Conservation (phyloP, 768 basidiomycete genomes). For the Phylloporus arenicola region DNA sequence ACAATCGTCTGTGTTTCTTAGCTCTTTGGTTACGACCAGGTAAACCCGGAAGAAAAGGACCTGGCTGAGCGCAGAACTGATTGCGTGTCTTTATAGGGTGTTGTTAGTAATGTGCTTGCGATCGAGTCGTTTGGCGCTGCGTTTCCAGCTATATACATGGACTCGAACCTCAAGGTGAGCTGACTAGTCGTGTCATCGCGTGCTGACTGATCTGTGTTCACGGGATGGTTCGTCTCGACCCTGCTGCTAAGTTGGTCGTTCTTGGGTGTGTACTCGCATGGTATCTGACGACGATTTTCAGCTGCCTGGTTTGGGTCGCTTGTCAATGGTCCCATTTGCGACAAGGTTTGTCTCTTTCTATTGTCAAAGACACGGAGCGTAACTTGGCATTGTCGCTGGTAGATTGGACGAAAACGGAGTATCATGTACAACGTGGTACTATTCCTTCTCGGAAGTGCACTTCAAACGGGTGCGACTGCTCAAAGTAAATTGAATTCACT, state of each 20-base stretch:
- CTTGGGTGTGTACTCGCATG: neutral
- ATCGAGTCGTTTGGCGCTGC: conserved; percentile 32
- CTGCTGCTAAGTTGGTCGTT: conserved; percentile 22
- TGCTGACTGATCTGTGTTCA: neutral
- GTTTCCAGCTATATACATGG: conserved; percentile 28
- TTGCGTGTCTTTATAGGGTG: conserved; percentile 16
- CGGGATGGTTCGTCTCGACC: conserved; percentile 32
- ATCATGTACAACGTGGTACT: conserved; percentile 26
- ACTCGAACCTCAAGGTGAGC: conserved; percentile 23
- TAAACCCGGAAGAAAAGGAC: neutral
- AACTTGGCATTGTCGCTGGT: neutral
- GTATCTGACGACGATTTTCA: conserved; percentile 11
- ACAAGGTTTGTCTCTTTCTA: conserved; percentile 15
- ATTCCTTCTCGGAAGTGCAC: conserved; percentile 28
- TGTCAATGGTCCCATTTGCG: conserved; percentile 28
- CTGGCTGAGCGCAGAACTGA: neutral
- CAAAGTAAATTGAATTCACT: conserved; percentile 4
- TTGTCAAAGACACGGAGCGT: neutral
- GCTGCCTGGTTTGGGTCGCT: conserved; percentile 30
- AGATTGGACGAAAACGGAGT: conserved; percentile 27
- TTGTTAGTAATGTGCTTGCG: conserved; percentile 29
- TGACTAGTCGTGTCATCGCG: neutral
- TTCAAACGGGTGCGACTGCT: conserved; percentile 29
- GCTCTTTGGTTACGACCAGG: conserved; percentile 32
- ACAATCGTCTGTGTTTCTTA: conserved; percentile 4